Evolutionary conservation across 2,329 filamentous ascomycete genomes (phyloP), one percentile per base, ranked within the genome.

Genomic region (Akanthomyces uredinophilus): DNA sequence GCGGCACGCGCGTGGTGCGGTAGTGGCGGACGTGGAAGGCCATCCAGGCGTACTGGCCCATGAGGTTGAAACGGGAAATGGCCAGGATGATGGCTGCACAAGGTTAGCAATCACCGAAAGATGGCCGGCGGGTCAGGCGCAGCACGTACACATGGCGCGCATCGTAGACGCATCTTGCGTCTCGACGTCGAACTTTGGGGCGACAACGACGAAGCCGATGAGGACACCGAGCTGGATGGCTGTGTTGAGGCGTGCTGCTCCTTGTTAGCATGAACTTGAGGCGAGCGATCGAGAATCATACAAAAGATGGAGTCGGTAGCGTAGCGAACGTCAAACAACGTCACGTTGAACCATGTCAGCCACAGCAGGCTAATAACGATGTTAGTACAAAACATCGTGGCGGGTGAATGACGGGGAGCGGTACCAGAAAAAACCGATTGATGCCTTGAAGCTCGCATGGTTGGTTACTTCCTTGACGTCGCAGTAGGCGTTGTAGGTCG

Each of bases 261-360:
- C 4, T 8, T 20, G 39, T 59, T 63, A 58, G 61, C 16, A 7
- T 27, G 7, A 8, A 11, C 46, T 27, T 7, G 6, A 39, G 46
- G 39, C 7, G 3, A 18, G 4, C n/a, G 22, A 27, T 32, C 14
- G 2, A 29, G 27, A 22, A 10, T 10, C 54, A 11, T 62, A 74
- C 74, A 83, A 66, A 88, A 87, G 43, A 89, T 76, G 46, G 82
- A 86, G 70, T 90, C 87, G 24, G 83, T 79, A 1, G 83, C 81
- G 69, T 87, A 89, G 1, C 87, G 84, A 43, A 89, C 82, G 70
- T 90, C 87, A 70, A 86, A 88, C 1, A 89, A 73, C 8, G 81
- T 81, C n/a, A 85, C 82, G 64, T 86, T 78, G 37, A 88, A 79
- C 87, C 87, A 89, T 20, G 84, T 88, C 63, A 87, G 82, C 87